These are phyloP conservation scores for Pharnaceum exiguum DNA, from an alignment of 148 eudicot species.

Conservation along the genomic window DNA sequence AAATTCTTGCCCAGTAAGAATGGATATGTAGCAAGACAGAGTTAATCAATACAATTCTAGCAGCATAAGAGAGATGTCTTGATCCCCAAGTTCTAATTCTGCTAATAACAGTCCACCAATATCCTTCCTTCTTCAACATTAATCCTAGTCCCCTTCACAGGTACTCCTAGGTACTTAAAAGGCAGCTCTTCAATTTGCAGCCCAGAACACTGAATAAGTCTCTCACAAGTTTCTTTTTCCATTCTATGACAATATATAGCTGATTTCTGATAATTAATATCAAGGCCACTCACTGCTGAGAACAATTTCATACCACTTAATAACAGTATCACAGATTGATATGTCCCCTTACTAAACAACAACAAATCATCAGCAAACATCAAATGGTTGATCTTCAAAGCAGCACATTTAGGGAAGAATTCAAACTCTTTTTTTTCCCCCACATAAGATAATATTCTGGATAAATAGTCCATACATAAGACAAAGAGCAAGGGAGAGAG, in stretches of 20 bases:
- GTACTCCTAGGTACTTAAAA: not conserved
- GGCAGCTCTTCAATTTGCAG: not conserved
- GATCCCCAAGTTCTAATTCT: no score
- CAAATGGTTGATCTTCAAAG: no score
- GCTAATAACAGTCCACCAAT: no score
- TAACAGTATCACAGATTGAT: not conserved
- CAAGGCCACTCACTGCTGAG: not conserved
- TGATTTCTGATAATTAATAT: not conserved
- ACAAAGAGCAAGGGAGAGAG: not conserved
- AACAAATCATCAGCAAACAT: not conserved
- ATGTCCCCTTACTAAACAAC: not conserved
- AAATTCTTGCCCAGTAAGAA: no score
- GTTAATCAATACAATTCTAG: no score
- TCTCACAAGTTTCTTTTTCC: not conserved
- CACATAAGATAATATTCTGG: not conserved
- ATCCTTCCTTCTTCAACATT: no score
- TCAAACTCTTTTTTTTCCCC: not conserved
- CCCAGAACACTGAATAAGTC: not conserved
- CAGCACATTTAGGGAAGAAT: not conserved
- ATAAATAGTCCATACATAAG: not conserved
- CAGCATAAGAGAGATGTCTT: no score
- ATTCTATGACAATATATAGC: not conserved
- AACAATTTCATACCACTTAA: not conserved
- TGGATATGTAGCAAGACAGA: no score
- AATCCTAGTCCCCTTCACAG: no score